A percentile compares a stretch with the other conserved stretches of the same genome.
These are phyloP conservation scores for Gynochthodes officinalis DNA, from an alignment of 257 asterid genomes.

Conservation along the genomic window DNA sequence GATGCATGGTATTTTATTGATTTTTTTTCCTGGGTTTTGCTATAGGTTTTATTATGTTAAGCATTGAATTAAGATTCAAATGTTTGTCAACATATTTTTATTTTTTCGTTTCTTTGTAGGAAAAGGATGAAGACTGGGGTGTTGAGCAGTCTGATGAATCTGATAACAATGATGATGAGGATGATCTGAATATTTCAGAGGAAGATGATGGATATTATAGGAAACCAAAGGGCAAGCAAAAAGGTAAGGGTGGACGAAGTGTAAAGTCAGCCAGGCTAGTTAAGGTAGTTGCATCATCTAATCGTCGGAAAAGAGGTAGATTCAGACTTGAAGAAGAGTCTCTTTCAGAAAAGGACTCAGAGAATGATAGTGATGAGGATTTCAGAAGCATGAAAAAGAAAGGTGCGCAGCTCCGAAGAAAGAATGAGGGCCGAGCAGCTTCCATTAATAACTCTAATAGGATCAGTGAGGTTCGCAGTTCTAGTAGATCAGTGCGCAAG, in stretches of 20 bases:
- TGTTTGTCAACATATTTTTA: background rate
- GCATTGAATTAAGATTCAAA: background rate
- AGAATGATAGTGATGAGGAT: constrained; percentile 65
- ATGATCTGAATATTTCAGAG: constrained; percentile 68
- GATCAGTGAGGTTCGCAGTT: constrained; percentile 66
- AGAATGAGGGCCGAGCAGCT: constrained; percentile 50
- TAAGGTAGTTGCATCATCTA: constrained; percentile 42
- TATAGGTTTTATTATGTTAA: background rate
- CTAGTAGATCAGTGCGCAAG: constrained; percentile 86
- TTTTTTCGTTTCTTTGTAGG: constrained; percentile 40
- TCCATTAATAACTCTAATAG: constrained; percentile 41
- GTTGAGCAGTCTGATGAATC: constrained; percentile 90
- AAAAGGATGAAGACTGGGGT: constrained; percentile 82
- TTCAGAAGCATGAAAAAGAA: constrained; percentile 54
- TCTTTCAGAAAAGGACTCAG: constrained; percentile 70
- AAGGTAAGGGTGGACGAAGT: constrained; percentile 49
- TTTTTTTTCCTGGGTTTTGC: background rate
- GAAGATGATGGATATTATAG: constrained; percentile 56
- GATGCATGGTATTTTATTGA: no score
- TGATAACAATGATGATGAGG: constrained; percentile 50
- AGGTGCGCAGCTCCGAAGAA: constrained; percentile 49
- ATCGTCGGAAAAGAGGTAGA: constrained; percentile 64
- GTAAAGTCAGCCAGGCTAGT: constrained; percentile 54
- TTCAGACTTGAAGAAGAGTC: constrained; percentile 63
- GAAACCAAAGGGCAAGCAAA: constrained; percentile 57